phyloP scores from a whole-genome alignment of 2,329 filamentous ascomycete species.

The Scedosporium minutisporum region DNA sequence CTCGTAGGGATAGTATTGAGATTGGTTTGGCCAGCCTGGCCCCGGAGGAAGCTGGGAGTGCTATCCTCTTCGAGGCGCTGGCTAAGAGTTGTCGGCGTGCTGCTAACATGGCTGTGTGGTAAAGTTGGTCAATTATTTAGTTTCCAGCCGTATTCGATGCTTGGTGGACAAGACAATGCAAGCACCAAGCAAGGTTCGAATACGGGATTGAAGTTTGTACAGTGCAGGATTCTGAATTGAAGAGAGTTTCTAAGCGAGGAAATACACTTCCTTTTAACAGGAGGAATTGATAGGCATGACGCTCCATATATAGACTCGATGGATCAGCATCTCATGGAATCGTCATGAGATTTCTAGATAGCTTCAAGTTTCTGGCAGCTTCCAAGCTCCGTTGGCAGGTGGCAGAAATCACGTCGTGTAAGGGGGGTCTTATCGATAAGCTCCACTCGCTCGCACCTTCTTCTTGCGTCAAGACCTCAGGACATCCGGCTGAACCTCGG shows the following conservation, averaged over 20 bases:
- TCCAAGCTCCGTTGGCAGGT: neutral
- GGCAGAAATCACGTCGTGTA: neutral
- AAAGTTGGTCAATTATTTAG: neutral
- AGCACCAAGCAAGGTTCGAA: neutral
- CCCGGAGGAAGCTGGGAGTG: neutral
- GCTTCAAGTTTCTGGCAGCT: neutral
- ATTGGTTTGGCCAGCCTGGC: neutral
- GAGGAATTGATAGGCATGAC: too few relatives aligned
- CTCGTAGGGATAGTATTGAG: neutral
- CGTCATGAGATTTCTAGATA: constrained; percentile 2
- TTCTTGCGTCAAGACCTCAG: neutral
- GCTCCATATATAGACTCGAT: neutral
- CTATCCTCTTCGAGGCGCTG: constrained; percentile 23
- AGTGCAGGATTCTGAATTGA: neutral
- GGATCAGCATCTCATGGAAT: constrained; percentile 2
- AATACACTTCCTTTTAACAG: too few relatives aligned
- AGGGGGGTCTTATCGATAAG: neutral
- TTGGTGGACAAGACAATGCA: neutral
- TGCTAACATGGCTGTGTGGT: constrained; percentile 24
- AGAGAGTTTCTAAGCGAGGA: neutral
- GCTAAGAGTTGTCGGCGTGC: constrained; percentile 28
- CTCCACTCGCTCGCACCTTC: neutral
- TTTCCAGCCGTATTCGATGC: too few relatives aligned
- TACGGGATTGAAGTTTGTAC: neutral
- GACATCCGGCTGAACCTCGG: neutral